phyloP scores from a whole-genome alignment of 2,329 filamentous ascomycete species.

The Xylaria sp. region DNA sequence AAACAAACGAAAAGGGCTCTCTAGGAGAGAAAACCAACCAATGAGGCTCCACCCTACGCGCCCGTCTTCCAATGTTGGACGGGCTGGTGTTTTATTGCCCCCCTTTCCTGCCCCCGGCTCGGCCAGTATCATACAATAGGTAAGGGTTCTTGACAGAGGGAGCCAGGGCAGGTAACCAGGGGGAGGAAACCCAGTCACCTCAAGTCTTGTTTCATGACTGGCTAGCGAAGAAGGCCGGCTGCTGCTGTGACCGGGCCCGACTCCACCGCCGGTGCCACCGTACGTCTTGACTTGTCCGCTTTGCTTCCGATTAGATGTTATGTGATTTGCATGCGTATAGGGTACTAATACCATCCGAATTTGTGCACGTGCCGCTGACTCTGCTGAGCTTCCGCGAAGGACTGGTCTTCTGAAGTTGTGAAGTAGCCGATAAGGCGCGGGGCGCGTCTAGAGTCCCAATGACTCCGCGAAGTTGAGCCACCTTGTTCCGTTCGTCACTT shows the following conservation, averaged over 20 bases:
- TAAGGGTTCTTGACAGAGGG: background rate
- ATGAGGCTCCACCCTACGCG: slow-evolving; percentile 46
- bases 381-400: background rate
- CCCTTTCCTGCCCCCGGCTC: slow-evolving; percentile 4
- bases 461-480: slow-evolving; percentile 14
- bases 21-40: slow-evolving; percentile 29
- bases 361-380: background rate
- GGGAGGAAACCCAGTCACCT: slow-evolving; percentile 19
- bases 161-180: background rate
- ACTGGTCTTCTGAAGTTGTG: background rate
- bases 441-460: slow-evolving; percentile 1
- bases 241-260: slow-evolving; percentile 23
- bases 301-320: slow-evolving; percentile 8
- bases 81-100: slow-evolving; percentile 46
- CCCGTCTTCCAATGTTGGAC: slow-evolving; percentile 44
- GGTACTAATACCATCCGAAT: background rate
- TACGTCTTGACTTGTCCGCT: background rate
- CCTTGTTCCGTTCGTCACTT: slow-evolving; percentile 29
- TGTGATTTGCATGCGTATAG: too few species aligned
- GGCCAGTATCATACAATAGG: background rate
- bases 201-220: slow-evolving; percentile 49
- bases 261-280: slow-evolving; percentile 11
- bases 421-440: background rate
- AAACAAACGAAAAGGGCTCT: background rate
- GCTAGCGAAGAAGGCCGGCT: slow-evolving; percentile 17